Conservation (phyloP, 805 yeast species). For the Teunomyces atbi region DNA sequence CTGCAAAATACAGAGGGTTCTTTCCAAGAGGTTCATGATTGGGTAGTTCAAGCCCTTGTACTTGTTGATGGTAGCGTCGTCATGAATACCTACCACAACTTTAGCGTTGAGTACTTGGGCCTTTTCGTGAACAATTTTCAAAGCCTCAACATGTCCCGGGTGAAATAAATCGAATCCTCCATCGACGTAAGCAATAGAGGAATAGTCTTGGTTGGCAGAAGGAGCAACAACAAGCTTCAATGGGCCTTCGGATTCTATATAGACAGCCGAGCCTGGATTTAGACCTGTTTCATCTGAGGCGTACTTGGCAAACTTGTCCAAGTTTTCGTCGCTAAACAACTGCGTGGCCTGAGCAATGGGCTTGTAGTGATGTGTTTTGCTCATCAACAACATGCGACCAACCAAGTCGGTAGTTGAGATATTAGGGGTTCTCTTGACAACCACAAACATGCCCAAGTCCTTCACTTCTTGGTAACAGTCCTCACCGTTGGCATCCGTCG, state of each 20-base stretch:
- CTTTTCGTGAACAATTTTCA: constrained; percentile 46
- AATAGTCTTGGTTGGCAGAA: constrained; percentile 13
- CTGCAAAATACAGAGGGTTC: constrained; percentile 84
- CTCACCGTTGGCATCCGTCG: constrained; percentile 92
- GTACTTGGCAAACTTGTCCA: constrained; percentile 49
- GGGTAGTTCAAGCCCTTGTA: constrained; percentile 68
- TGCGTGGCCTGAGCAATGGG: constrained; percentile 18
- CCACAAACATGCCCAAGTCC: constrained; percentile 78
- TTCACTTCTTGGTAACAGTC: constrained; percentile 88
- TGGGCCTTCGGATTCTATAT: constrained; percentile 26
- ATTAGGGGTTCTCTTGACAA: constrained; percentile 92
- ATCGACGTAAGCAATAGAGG: constrained; percentile 52
- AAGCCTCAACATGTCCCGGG: constrained; percentile 84
- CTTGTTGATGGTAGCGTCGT: constrained; percentile 54
- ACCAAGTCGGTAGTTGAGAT: constrained; percentile 95
- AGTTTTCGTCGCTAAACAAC: constrained; percentile 15
- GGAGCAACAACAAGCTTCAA: constrained; percentile 36
- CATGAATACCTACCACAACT: constrained; percentile 68
- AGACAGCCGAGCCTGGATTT: constrained; percentile 57
- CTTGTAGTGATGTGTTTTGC: constrained; percentile 56
- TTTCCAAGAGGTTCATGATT: constrained; percentile 83
- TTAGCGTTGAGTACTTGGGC: constrained; percentile 39
- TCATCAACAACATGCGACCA: constrained; percentile 72
- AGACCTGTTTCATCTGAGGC: constrained; percentile 65
- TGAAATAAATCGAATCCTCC: constrained; percentile 93